Conservation (phyloP, 441 rosid genomes). For the Corymbia calophylla region DNA sequence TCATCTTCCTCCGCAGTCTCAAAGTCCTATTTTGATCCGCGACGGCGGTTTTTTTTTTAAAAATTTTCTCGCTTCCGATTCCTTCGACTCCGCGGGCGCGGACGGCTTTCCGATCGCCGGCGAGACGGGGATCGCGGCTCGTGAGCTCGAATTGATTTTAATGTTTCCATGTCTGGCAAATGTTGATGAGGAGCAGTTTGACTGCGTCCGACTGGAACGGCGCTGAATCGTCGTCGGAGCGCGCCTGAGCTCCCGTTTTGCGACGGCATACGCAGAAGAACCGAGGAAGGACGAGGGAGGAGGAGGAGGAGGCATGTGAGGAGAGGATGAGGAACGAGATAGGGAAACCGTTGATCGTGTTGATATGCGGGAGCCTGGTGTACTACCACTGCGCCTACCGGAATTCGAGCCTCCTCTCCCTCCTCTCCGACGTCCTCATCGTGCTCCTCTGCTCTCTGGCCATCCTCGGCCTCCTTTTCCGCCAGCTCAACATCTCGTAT, state of each 20-base stretch:
- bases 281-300: not conserved
- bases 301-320: slow-evolving; percentile 12
- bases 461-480: slow-evolving; percentile 94
- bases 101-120: not conserved
- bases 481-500: slow-evolving; percentile 87
- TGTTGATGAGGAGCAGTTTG: not conserved
- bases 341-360: slow-evolving; percentile 63
- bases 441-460: slow-evolving; percentile 96
- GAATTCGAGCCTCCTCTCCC: slow-evolving; percentile 68
- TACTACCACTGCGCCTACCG: slow-evolving; percentile 86
- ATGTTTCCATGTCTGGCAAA: not conserved
- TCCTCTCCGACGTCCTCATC: slow-evolving; percentile 79
- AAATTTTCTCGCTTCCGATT: not conserved
- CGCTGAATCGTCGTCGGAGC: not conserved
- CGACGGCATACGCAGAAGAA: not conserved
- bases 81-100: not conserved
- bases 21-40: not conserved
- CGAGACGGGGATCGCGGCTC: not conserved
- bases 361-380: slow-evolving; percentile 74
- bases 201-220: not conserved
- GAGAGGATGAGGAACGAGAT: slow-evolving; percentile 26
- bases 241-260: not conserved
- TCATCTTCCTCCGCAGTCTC: not conserved
- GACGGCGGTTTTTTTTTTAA: not conserved
- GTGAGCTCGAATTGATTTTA: not conserved